Base-by-base conservation (phyloP, 2,329 filamentous ascomycete genomes). In the Pestalotiopsis fici region DNA sequence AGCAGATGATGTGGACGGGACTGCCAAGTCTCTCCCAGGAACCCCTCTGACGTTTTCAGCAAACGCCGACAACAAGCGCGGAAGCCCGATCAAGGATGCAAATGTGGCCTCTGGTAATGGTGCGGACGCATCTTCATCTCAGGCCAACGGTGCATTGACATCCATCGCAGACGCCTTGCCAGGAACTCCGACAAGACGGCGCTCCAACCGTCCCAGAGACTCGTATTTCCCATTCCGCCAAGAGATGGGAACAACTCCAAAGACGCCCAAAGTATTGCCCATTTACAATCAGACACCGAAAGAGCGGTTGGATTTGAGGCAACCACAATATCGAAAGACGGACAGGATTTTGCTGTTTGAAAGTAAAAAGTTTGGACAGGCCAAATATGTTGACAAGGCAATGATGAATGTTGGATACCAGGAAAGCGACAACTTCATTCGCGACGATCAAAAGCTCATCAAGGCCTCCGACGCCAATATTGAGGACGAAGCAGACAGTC, bases 381-480 rank as follows among this genome's bases (percentile, higher is more conserved):
- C 93, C 68, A 93, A 95, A 74, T 98, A 97, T 79, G 95, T 98
- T 59, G 95, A 98, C 79, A 94, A 96, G 76, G 92, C 93, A 1
- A 97, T 98, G 95, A 95, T 95, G 73, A 95, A 94, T 74, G 93
- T 97, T 59, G 95, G 95, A 64, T 98, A 97, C 76, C 95, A 98
- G 80, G 94, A 98, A 81, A 97, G 92, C 74, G 95, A 98, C 80
- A 86, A 95, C 67, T 98, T 94, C 76, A 85, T 93, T 64, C 90
- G 93, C 59, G 92, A 93, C 4, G 92, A 95, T 65, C 87, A 88
- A 68, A 90, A 87, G 64, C 84, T 97, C 68, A 88, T 91, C 73
- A 90, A 90, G 76, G 87, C 87, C 25, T 84, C 82, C 28, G 89
- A 91, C 71, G 80, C 81, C 31, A 87, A 87, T 65, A 78, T 86